phyloP scores from a whole-genome alignment of 2,329 filamentous ascomycete genomes.

The Curvularia verruculosa region DNA sequence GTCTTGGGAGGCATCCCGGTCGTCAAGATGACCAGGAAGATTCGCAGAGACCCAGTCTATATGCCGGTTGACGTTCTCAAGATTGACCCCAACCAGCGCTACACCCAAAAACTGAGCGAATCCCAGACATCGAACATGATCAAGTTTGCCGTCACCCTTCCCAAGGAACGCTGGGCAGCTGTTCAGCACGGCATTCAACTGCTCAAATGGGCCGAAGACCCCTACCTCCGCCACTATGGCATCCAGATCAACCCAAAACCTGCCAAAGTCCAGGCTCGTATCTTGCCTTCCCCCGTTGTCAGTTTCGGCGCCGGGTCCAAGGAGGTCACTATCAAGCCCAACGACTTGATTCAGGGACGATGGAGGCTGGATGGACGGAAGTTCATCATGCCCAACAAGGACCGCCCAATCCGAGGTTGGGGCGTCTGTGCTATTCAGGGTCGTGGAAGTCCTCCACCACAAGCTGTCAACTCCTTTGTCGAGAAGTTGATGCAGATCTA shows the following conservation, averaged over 20 bases:
- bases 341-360: slow-evolving; percentile 66
- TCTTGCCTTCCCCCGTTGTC: slow-evolving; percentile 74
- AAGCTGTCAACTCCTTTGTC: slow-evolving; percentile 60
- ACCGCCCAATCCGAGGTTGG: slow-evolving; percentile 70
- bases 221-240: slow-evolving; percentile 73
- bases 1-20: slow-evolving; percentile 61
- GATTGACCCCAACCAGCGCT: slow-evolving; percentile 62
- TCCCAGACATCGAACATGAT: slow-evolving; percentile 84
- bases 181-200: slow-evolving; percentile 72
- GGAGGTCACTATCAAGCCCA: slow-evolving; percentile 30
- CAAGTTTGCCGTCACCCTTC: slow-evolving; percentile 84
- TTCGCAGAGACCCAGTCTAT: slow-evolving; percentile 50
- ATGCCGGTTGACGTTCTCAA: slow-evolving; percentile 64
- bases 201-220: slow-evolving; percentile 72
- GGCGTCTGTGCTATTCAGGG: slow-evolving; percentile 70
- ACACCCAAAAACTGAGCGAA: slow-evolving; percentile 64
- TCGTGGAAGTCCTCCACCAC: slow-evolving; percentile 53
- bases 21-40: slow-evolving; percentile 63
- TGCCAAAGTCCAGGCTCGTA: slow-evolving; percentile 67
- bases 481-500: slow-evolving; percentile 68
- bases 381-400: slow-evolving; percentile 70
- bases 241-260: slow-evolving; percentile 70
- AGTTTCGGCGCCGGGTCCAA: slow-evolving; percentile 60
- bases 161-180: slow-evolving; percentile 67
- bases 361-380: slow-evolving; percentile 84